Conservation (phyloP, 306 rosid species). For the Quillaja saponaria region DNA sequence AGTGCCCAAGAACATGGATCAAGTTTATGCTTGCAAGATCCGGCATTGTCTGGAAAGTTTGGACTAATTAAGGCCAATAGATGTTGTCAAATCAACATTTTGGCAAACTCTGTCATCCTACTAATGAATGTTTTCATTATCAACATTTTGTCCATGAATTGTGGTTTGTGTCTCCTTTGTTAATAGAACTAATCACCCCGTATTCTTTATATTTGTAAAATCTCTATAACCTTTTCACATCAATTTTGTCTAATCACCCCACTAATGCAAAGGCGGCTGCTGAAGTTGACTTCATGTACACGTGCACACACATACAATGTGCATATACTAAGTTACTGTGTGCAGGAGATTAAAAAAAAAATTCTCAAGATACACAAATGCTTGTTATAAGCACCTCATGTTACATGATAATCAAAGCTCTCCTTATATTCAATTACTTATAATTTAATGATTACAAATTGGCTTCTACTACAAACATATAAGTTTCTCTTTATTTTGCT, state of each 20-base stretch:
- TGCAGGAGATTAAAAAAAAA: no score
- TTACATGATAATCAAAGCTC: constrained; percentile 2
- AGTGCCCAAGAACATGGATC: constrained; percentile 36
- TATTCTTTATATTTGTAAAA: no score
- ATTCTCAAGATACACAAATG: no score
- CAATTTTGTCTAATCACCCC: no score
- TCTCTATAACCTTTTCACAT: no score
- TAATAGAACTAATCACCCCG: no score
- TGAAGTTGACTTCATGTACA: no score
- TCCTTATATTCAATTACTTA: not conserved
- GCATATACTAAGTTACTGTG: no score
- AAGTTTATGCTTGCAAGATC: constrained; percentile 27
- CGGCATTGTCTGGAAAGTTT: constrained; percentile 26
- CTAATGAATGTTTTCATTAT: constrained; percentile 21
- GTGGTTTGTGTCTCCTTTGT: no score
- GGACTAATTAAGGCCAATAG: constrained; percentile 18
- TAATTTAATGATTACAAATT: not conserved
- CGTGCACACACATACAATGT: no score
- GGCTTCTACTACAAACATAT: constrained; percentile 12
- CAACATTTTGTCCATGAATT: not conserved
- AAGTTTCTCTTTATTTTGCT: constrained; percentile 17
- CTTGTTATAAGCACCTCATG: no score
- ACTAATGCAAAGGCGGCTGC: no score
- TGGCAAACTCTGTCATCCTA: constrained; percentile 35
- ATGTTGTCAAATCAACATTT: constrained; percentile 34